Base-by-base conservation (phyloP, 169 alveolate species). In the Plasmodium inui region DNA sequence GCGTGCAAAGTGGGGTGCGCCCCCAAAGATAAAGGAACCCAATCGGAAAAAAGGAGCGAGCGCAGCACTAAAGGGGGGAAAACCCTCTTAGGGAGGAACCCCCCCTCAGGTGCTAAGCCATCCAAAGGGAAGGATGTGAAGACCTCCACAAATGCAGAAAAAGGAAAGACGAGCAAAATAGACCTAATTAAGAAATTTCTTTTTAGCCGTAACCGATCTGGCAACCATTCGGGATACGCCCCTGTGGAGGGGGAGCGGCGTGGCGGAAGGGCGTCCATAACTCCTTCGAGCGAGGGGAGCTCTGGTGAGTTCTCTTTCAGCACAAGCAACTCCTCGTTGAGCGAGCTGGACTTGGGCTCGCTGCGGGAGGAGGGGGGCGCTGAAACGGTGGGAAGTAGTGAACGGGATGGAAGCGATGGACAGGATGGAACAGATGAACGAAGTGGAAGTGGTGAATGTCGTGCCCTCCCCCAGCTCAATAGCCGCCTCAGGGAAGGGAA, bases 101-200 rank as follows among this genome's bases (percentile, higher is more conserved):
- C 3, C 4, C 0, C 37, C 41, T 17, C 10, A 28, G 19, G 39
- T 7, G 37, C 76, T 28, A 67, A 67, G 17, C 76, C 30, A 67
- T 0, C 41, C 37, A 37, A 53, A 10, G 80, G 44, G 78, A 73
- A 46, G 34, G 22, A 34, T 44, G 74, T 17, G 2, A 73, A 72
- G 55, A 19, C 1, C 0, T 0, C 19, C 5, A 14, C 0, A 41
- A 50, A 41, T 39, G 34, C 8, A 22, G 34, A 22, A n/a, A 81
- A 81, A 28, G n/a, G n/a, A 34, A 44, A 46, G 28, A 81, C 71
- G 37, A 50, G 67, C 61, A 81, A 81, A n/a, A 5, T 81, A 44
- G 67, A 41, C 39, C 32, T 44, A 46, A 81, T 81, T 22, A 81
- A 50, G 61, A 81, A 81, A 26, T 81, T 81, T 14, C 61, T 81